phyloP scores from a whole-genome alignment of 2,329 filamentous ascomycete genomes.

The Venturia effusa region DNA sequence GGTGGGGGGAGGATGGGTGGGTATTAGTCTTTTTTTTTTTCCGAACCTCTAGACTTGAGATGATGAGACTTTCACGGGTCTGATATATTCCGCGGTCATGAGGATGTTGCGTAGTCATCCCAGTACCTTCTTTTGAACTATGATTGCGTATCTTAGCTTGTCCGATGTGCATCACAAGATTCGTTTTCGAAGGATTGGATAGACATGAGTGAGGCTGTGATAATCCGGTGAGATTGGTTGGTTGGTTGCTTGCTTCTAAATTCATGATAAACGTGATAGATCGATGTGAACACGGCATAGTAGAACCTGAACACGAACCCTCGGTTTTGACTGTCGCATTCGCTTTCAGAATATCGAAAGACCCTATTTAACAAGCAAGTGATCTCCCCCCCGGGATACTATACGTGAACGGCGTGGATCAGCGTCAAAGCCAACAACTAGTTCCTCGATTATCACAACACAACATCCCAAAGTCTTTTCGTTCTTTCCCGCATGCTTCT shows the following conservation, averaged over 20 bases:
- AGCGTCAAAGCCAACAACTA: neutral
- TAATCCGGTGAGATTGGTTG: neutral
- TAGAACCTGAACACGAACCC: neutral
- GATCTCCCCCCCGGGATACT: neutral
- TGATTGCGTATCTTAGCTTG: too few relatives aligned
- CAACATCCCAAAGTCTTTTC: too few relatives aligned
- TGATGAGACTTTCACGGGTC: too few relatives aligned
- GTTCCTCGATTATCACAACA: too few relatives aligned
- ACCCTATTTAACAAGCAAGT: neutral
- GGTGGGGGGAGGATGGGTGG: too few relatives aligned
- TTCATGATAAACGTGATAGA: neutral
- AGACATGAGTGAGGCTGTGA: neutral
- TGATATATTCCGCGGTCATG: too few relatives aligned
- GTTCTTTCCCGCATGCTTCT: neutral
- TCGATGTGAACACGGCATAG: neutral
- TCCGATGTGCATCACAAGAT: too few relatives aligned
- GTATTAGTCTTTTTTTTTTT: too few relatives aligned
- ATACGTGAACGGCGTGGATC: neutral
- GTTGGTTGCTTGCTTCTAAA: neutral
- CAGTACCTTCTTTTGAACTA: too few relatives aligned
- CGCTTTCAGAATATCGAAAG: neutral
- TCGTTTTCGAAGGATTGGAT: neutral
- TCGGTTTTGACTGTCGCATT: neutral
- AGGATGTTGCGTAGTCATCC: too few relatives aligned
- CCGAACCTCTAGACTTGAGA: too few relatives aligned